These are phyloP conservation scores for apple (Malus domestica) DNA, from an alignment of 306 rosid genomes.

Conservation along the genomic window DNA sequence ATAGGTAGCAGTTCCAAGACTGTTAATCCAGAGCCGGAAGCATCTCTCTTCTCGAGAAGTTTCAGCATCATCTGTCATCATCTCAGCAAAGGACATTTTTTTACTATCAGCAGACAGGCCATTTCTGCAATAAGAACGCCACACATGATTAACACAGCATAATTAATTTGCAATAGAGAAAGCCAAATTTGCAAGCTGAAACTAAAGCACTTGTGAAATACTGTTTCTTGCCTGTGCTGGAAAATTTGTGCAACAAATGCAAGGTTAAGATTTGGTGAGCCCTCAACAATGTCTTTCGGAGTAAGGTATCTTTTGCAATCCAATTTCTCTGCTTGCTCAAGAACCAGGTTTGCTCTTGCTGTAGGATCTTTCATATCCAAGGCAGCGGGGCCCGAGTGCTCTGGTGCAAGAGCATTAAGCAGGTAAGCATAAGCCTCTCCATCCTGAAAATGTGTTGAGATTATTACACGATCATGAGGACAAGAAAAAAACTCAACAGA, in stretches of 20 bases:
- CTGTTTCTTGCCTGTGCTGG: constrained; percentile 78
- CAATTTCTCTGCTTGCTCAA: constrained; percentile 88
- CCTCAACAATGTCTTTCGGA: constrained; percentile 87
- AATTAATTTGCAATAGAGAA: constrained; percentile 6
- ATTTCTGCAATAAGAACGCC: constrained; percentile 51
- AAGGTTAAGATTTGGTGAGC: constrained; percentile 97
- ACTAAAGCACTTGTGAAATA: not conserved
- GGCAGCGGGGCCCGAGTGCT: constrained; percentile 61
- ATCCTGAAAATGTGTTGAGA: constrained; percentile 51
- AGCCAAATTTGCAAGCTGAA: constrained; percentile 14
- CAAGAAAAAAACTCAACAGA: not conserved
- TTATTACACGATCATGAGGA: constrained; percentile 6
- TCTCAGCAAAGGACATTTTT: constrained; percentile 84
- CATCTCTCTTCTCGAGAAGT: constrained; percentile 98
- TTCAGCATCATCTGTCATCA: constrained; percentile 95
- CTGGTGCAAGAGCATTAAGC: constrained; percentile 95
- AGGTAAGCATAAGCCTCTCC: constrained; percentile 93
- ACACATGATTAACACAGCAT: not conserved
- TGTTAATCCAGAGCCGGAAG: constrained; percentile 95
- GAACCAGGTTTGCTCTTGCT: constrained; percentile 83
- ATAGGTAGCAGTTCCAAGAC: constrained; percentile 79
- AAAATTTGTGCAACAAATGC: constrained; percentile 98
- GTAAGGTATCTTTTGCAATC: constrained; percentile 94
- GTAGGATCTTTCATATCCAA: constrained; percentile 62
- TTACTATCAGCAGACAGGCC: constrained; percentile 70